Base-by-base conservation (phyloP, 257 asterid species). In the Verbascum thapsus region DNA sequence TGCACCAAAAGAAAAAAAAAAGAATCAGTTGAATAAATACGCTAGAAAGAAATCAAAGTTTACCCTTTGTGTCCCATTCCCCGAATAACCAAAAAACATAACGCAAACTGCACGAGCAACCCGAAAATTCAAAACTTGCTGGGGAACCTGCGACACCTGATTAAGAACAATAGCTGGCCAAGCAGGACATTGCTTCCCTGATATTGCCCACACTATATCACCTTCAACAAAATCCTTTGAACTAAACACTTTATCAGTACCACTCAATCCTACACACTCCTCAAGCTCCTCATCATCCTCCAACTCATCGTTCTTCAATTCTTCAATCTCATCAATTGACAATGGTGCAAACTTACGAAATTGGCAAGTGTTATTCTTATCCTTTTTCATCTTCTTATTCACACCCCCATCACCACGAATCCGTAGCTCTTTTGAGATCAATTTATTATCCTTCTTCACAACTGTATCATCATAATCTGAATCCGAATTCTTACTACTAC, bases 21-120 rank as follows among this genome's bases (percentile, higher is more conserved):
- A 65, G 26, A 23, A 55, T 49, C 23, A 52, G 52, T 68, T 43
- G 70, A 57, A 43, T 39, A 1, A 53, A 49, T 64, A 63, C 39
- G 12, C 17, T n/a, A 73, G 43, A 6, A n/a, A 18, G 41, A 26
- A 26, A 26, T 5, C 1, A 34, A 16, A 40, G 37, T 72, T 42
- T 84, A 94, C 99, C 97, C 99, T 77, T 63, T 94, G 99, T 5
- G 99, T 85, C 69, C 99, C 96, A 64, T 94, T 90, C 60, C 96
- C 96, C 7, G 96, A 94, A 80, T 87, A 90, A 37, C 97, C 99
- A 70, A 94, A 94, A 76, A 94, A 94, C 99, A 94, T 94, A 10
- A 94, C 99, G 54, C 96, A 90, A 68, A 78, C 76, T 10, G 97
- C 66, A 16, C 88, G 83, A 19, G 75, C 57, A 77, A 84, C 70